A percentile compares a stretch with the other conserved stretches of the same genome.
Evolutionary conservation across 1,284 basidiomycete genomes (phyloP).

Genomic region (Cryptococcus maquisensis): DNA sequence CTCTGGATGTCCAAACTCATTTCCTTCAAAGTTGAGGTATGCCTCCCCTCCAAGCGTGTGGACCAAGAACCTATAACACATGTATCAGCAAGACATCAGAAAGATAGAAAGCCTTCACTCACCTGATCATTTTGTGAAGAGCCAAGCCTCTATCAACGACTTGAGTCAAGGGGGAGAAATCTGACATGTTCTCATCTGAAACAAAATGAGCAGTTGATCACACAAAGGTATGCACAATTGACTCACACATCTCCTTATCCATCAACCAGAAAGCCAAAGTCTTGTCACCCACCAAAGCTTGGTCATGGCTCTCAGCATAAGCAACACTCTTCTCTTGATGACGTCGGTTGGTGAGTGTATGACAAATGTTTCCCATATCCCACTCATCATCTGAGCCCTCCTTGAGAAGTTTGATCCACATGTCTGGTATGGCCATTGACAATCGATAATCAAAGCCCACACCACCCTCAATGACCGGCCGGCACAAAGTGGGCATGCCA

Average conservation of each 20-base stretch:
- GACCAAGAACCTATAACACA: constrained; percentile 65
- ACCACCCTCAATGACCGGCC: constrained; percentile 74
- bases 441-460: constrained; percentile 96
- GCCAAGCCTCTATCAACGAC: constrained; percentile 84
- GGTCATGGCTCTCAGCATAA: constrained; percentile 95
- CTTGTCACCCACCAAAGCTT: constrained; percentile 97
- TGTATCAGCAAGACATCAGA: constrained; percentile 14
- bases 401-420: constrained; percentile 99
- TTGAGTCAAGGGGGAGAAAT: constrained; percentile 77
- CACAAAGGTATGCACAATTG: neutral
- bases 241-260: constrained; percentile 98
- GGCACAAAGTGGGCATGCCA: constrained; percentile 92
- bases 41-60: constrained; percentile 93
- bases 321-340: constrained; percentile 87
- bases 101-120: constrained; percentile 16
- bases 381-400: constrained; percentile 83
- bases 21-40: constrained; percentile 96
- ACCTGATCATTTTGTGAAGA: constrained; percentile 98
- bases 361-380: constrained; percentile 81
- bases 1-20: constrained; percentile 98
- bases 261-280: constrained; percentile 98
- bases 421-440: constrained; percentile 97
- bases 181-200: constrained; percentile 90
- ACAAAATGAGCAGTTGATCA: neutral
- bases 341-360: constrained; percentile 85